Conservation (phyloP, 2,329 filamentous ascomycete genomes). For the Camillea tinctor region DNA sequence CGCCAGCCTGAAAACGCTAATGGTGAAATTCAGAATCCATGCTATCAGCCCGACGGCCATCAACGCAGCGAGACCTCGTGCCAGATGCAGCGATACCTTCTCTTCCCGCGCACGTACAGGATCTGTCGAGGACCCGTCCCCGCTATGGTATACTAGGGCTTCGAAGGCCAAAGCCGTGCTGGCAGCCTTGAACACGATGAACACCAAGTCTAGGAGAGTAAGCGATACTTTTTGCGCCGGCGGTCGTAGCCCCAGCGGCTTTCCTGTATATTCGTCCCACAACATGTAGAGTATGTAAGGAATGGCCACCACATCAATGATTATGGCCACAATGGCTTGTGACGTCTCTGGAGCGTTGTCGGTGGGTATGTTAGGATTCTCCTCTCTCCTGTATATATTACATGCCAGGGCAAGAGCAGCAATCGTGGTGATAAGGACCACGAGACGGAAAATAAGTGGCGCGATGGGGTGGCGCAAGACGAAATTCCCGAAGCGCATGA, state of each 20-base stretch:
- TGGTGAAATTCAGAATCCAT: slow-evolving; percentile 88
- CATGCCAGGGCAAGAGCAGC: slow-evolving; percentile 76
- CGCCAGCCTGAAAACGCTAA: slow-evolving; percentile 74
- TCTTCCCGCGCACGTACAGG: slow-evolving; percentile 43
- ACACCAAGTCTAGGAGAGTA: slow-evolving; percentile 88
- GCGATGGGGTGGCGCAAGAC: slow-evolving; percentile 81
- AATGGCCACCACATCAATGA: slow-evolving; percentile 84
- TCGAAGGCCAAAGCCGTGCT: slow-evolving; percentile 90
- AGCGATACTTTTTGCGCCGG: slow-evolving; percentile 84
- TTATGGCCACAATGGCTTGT: slow-evolving; percentile 84
- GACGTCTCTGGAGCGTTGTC: slow-evolving; percentile 56
- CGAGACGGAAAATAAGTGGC: slow-evolving; percentile 78
- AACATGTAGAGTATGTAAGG: slow-evolving; percentile 93
- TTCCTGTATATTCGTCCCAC: slow-evolving; percentile 93
- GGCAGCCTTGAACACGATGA: slow-evolving; percentile 95
- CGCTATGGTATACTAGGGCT: slow-evolving; percentile 63
- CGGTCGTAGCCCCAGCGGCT: slow-evolving; percentile 82
- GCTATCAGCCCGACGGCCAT: slow-evolving; percentile 78
- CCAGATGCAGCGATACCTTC: slow-evolving; percentile 55
- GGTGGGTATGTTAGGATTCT: slow-evolving; percentile 32
- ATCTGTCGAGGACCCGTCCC: slow-evolving; percentile 32
- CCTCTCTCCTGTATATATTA: slow-evolving; percentile 66
- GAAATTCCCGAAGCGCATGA: slow-evolving; percentile 62
- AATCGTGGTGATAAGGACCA: slow-evolving; percentile 79
- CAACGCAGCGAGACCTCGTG: slow-evolving; percentile 71